phyloP scores from a whole-genome alignment of 78 protist species.

The Dictyostelium citrinum region DNA sequence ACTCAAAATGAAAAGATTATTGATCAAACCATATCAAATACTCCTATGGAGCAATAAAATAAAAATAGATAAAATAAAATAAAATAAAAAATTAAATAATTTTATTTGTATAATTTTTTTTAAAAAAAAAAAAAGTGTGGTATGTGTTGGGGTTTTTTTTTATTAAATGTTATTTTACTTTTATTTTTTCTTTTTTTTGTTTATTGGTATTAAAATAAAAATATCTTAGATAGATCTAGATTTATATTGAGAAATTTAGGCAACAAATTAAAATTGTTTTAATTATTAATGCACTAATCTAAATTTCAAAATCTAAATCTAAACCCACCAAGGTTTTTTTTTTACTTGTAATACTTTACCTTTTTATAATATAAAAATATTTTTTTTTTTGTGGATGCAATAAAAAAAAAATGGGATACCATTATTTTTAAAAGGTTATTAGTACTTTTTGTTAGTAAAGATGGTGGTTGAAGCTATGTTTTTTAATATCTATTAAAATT shows the following conservation, averaged over 20 bases:
- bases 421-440: too few relatives aligned
- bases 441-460: too few relatives aligned
- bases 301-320: not conserved
- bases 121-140: not conserved
- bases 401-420: too few relatives aligned
- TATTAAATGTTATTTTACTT: too few relatives aligned
- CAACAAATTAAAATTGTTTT: not conserved
- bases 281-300: not conserved
- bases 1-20: not conserved
- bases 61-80: not conserved
- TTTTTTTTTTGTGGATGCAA: too few relatives aligned
- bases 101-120: not conserved
- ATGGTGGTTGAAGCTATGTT: not conserved
- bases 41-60: not conserved
- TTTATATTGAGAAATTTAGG: not conserved
- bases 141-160: not conserved
- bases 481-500: too few relatives aligned
- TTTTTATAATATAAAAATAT: not conserved
- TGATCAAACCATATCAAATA: not conserved
- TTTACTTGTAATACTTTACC: not conserved
- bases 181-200: not conserved
- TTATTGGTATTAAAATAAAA: not conserved
- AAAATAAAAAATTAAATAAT: not conserved
- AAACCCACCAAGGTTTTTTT: not conserved
- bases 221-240: not conserved